Evolutionary conservation across 345 rosid species (phyloP).

Genomic region (Heritiera fomes): DNA sequence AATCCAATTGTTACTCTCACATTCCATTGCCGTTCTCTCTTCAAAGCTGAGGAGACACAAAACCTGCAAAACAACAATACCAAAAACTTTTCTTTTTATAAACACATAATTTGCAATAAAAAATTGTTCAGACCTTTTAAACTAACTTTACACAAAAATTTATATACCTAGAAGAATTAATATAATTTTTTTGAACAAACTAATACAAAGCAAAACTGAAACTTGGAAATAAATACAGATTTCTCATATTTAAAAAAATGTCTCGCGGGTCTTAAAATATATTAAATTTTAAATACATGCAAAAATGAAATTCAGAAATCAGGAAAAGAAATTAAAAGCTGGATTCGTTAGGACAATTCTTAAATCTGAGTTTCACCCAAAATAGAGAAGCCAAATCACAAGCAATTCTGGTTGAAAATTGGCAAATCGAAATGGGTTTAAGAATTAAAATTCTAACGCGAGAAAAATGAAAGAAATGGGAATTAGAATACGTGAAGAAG

Average conservation of each 20-base stretch:
- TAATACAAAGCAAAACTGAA: background rate
- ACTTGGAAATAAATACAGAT: background rate
- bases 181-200: background rate
- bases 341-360: background rate
- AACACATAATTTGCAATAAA: background rate
- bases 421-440: background rate
- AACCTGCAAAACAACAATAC: slow-evolving; percentile 30
- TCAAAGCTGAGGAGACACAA: slow-evolving; percentile 37
- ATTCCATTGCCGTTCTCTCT: slow-evolving; percentile 40
- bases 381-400: background rate
- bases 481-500: background rate
- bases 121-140: background rate
- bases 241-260: background rate
- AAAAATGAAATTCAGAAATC: background rate
- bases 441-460: background rate
- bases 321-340: background rate
- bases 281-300: background rate
- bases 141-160: background rate
- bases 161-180: background rate
- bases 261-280: background rate
- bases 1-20: slow-evolving; percentile 55
- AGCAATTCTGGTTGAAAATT: background rate
- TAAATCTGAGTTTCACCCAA: background rate
- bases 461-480: background rate
- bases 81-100: background rate